Conservation (phyloP, 768 basidiomycete genomes). For the Obba rivulosa region DNA sequence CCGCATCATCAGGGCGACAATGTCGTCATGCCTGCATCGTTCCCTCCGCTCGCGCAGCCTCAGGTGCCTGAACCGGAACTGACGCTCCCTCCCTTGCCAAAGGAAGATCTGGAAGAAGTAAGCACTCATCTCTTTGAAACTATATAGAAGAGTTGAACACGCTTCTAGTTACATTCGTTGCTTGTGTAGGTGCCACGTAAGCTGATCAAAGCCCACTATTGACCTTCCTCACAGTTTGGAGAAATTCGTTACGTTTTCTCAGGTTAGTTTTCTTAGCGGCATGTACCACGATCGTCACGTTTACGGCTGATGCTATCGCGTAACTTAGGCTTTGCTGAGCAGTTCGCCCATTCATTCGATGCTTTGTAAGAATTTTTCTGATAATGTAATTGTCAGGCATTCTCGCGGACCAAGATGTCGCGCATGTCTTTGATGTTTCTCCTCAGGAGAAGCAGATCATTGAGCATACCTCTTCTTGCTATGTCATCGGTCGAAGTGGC, state of each 20-base stretch:
- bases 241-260: constrained; percentile 23
- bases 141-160: too few relatives aligned
- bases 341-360: constrained; percentile 21
- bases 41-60: constrained; percentile 31
- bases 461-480: constrained; percentile 55
- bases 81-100: constrained; percentile 30
- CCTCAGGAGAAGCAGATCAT: constrained; percentile 51
- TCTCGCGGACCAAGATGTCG: constrained; percentile 40
- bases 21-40: constrained; percentile 44
- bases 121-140: neutral
- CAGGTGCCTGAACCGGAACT: neutral
- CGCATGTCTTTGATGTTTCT: constrained; percentile 23
- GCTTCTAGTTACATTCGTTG: constrained; percentile 46
- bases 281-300: neutral
- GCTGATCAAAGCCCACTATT: neutral
- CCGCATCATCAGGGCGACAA: constrained; percentile 28
- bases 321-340: constrained; percentile 27
- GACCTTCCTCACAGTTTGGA: constrained; percentile 13
- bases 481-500: constrained; percentile 55
- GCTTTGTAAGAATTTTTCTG: neutral
- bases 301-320: neutral
- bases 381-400: constrained; percentile 33
- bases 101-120: constrained; percentile 45
- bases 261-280: constrained; percentile 9
- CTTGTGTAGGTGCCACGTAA: constrained; percentile 40